Percentiles rank a stretch among this genome's conserved stretches.
Conservation (phyloP, 2,329 filamentous ascomycete species). For the Ophiostoma ulmi region DNA sequence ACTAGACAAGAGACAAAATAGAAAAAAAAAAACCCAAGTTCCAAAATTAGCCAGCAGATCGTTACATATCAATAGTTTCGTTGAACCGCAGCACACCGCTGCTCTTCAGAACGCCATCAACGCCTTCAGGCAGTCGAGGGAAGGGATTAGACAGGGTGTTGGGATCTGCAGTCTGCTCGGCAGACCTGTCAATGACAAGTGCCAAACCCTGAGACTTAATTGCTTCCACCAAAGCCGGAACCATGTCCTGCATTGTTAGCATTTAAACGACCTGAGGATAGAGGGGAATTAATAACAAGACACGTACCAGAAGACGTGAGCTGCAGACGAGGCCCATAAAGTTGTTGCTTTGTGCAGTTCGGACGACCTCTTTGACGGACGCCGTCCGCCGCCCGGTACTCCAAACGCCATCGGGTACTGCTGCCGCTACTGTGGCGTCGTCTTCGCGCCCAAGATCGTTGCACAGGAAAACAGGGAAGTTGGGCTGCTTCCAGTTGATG, state of each 20-base stretch:
- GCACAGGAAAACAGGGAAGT: constrained; percentile 92
- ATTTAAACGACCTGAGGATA: not conserved
- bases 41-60: not conserved
- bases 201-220: constrained; percentile 94
- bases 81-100: constrained; percentile 91
- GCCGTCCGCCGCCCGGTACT: constrained; percentile 67
- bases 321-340: constrained; percentile 96
- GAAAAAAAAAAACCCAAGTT: not conserved
- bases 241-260: constrained; percentile 63
- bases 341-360: constrained; percentile 91
- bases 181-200: constrained; percentile 80
- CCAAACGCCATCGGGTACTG: constrained; percentile 37
- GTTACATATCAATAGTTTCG: constrained; percentile 72
- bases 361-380: constrained; percentile 90
- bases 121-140: constrained; percentile 65
- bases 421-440: constrained; percentile 32
- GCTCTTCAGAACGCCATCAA: constrained; percentile 79
- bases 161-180: constrained; percentile 43
- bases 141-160: constrained; percentile 46
- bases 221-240: constrained; percentile 83
- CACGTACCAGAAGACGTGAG: constrained; percentile 73
- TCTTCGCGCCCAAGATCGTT: constrained; percentile 76
- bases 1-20: not conserved
- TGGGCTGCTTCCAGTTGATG: constrained; percentile 98
- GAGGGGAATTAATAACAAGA: constrained; percentile 7